phyloP scores from a whole-genome alignment of 768 basidiomycete genomes.

The Mycena latifolia region DNA sequence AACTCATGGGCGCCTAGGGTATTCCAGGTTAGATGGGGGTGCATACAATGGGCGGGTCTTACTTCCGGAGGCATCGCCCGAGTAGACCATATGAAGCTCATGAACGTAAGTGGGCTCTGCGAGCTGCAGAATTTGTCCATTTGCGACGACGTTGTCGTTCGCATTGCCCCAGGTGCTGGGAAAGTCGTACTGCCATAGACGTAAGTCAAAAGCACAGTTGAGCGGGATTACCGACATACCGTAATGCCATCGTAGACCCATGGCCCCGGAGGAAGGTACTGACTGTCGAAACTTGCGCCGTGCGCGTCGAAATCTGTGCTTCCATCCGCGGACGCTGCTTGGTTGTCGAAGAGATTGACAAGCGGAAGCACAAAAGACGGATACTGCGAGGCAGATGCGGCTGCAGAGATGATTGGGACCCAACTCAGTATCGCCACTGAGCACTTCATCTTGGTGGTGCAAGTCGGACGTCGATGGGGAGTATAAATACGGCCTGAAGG shows the following conservation, averaged over 20 bases:
- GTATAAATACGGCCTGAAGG: background rate
- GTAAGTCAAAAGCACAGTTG: no score
- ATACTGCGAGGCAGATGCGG: background rate
- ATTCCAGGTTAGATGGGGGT: background rate
- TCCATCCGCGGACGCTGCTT: constrained; percentile 28
- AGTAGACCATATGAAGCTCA: constrained; percentile 61
- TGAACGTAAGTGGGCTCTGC: constrained; percentile 50
- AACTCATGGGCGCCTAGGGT: constrained; percentile 19
- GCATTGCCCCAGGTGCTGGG: constrained; percentile 14
- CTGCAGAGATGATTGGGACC: background rate
- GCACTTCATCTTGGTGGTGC: constrained; percentile 6
- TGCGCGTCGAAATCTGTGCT: constrained; percentile 22
- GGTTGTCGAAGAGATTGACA: constrained; percentile 20
- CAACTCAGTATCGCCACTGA: background rate
- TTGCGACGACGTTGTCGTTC: constrained; percentile 59
- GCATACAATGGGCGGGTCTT: constrained; percentile 2
- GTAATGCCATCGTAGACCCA: constrained; percentile 27
- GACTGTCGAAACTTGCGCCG: constrained; percentile 31
- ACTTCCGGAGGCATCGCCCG: constrained; percentile 55
- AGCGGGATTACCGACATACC: background rate
- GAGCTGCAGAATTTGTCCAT: constrained; percentile 55
- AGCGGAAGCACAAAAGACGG: constrained; percentile 1
- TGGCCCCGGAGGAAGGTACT: constrained; percentile 19
- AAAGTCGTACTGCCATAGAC: constrained; percentile 15
- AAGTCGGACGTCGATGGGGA: background rate